A percentile compares a stretch with the other conserved stretches of the same genome.
Conservation (phyloP, 1,139 yeast genomes). For the Diutina ranongensis region DNA sequence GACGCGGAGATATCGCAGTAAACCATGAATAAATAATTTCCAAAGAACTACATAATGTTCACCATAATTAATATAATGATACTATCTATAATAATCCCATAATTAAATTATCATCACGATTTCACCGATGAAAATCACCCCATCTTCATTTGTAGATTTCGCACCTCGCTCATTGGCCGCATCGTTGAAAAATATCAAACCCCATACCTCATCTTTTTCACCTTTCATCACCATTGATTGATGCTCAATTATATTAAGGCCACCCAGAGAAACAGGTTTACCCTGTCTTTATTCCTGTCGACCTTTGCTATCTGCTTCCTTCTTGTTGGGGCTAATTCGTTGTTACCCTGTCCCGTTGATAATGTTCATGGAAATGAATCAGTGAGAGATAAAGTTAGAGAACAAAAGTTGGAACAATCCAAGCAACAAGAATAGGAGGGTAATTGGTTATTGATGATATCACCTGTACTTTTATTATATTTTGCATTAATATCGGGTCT, state of each 20-base stretch:
- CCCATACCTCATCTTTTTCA: background rate
- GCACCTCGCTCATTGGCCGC: conserved; percentile 3
- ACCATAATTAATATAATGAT: no score
- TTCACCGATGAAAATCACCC: no score
- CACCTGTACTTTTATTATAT: background rate
- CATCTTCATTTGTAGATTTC: no score
- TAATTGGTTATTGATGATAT: background rate
- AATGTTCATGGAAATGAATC: conserved; percentile 33
- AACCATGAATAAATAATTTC: no score
- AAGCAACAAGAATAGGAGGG: background rate
- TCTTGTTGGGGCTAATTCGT: conserved; percentile 57
- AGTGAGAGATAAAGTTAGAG: conserved; percentile 14
- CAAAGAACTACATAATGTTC: no score
- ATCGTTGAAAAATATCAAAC: conserved; percentile 1
- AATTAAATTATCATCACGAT: no score
- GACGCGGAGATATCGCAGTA: no score
- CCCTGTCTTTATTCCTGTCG: conserved; percentile 62
- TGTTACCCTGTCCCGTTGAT: conserved; percentile 70
- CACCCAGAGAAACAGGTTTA: conserved; percentile 41
- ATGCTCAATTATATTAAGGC: conserved; percentile 30
- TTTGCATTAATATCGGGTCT: background rate
- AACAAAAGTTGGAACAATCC: background rate
- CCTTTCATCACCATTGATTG: background rate
- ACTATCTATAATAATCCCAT: no score
- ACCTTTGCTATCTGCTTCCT: conserved; percentile 63